phyloP scores from a whole-genome alignment of 805 yeast genomes.

The Blastobotrys peoriensis region DNA sequence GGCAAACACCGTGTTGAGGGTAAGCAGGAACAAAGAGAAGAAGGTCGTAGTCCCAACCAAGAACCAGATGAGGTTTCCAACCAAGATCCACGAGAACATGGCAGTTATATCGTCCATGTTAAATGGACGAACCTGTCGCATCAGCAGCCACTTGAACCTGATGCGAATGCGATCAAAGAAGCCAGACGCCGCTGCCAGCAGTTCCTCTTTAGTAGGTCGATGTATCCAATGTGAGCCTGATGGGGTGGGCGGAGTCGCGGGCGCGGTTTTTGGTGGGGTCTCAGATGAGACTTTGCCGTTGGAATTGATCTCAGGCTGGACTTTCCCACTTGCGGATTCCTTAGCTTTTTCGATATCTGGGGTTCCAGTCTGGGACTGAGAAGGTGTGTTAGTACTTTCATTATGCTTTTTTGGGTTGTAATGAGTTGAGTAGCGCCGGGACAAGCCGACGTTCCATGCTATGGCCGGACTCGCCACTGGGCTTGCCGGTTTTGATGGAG shows the following conservation, averaged over 20 bases:
- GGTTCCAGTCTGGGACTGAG: no score
- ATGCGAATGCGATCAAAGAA: slow-evolving; percentile 38
- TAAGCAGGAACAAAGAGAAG: slow-evolving; percentile 67
- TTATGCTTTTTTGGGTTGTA: no score
- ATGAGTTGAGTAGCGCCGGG: no score
- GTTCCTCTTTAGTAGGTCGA: slow-evolving; percentile 34
- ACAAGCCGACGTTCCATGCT: no score
- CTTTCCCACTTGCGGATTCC: no score
- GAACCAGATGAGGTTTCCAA: slow-evolving; percentile 77
- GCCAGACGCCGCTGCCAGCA: slow-evolving; percentile 40
- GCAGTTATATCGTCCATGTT: slow-evolving; percentile 91
- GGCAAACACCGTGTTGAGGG: slow-evolving; percentile 79
- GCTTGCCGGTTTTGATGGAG: no score
- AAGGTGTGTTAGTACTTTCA: no score
- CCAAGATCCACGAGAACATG: slow-evolving; percentile 82
- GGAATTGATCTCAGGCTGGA: no score
- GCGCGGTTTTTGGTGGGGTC: background rate
- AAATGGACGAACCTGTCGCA: slow-evolving; percentile 73
- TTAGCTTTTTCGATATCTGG: no score
- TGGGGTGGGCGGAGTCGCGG: background rate
- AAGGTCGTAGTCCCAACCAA: slow-evolving; percentile 90
- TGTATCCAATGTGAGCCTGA: slow-evolving; percentile 8
- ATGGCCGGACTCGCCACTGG: no score
- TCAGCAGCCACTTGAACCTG: slow-evolving; percentile 66
- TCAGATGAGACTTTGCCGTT: no score